These are phyloP conservation scores for Candida fluviatilis DNA, from an alignment of 805 yeast species.

Conservation along the genomic window DNA sequence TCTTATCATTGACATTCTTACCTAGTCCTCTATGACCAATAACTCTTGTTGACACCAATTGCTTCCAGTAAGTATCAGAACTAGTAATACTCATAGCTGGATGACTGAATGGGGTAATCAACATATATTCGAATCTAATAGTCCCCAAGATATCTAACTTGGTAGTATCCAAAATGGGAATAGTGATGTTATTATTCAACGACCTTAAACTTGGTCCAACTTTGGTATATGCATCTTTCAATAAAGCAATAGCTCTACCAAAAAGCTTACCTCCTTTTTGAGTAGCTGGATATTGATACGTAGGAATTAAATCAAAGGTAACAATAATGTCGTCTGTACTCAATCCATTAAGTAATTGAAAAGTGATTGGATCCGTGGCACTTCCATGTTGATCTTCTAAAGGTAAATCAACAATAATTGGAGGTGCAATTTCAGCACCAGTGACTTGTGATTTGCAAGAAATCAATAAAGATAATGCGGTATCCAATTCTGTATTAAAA, in stretches of 20 bases:
- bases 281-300: conserved; percentile 52
- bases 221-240: conserved; percentile 55
- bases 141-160: conserved; percentile 75
- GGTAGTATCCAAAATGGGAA: conserved; percentile 72
- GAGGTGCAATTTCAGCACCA: conserved; percentile 42
- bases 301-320: conserved; percentile 85
- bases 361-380: conserved; percentile 71
- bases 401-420: conserved; percentile 72
- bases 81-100: conserved; percentile 60
- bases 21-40: conserved; percentile 97
- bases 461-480: conserved; percentile 75
- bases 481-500: conserved; percentile 80
- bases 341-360: conserved; percentile 49
- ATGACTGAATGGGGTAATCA: conserved; percentile 71
- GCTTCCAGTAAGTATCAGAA: conserved; percentile 87
- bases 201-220: conserved; percentile 69
- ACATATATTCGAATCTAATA: conserved; percentile 68
- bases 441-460: conserved; percentile 30
- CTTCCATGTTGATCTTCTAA: conserved; percentile 69
- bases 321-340: conserved; percentile 52
- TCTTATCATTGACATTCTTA: conserved; percentile 67
- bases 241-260: conserved; percentile 81
- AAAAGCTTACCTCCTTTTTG: conserved; percentile 31
- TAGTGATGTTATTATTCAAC: conserved; percentile 57
- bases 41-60: conserved; percentile 80